Percentiles rank a stretch among this genome's conserved stretches.
Conservation (phyloP, 257 asterid species). For the Solanum clarkiae region DNA sequence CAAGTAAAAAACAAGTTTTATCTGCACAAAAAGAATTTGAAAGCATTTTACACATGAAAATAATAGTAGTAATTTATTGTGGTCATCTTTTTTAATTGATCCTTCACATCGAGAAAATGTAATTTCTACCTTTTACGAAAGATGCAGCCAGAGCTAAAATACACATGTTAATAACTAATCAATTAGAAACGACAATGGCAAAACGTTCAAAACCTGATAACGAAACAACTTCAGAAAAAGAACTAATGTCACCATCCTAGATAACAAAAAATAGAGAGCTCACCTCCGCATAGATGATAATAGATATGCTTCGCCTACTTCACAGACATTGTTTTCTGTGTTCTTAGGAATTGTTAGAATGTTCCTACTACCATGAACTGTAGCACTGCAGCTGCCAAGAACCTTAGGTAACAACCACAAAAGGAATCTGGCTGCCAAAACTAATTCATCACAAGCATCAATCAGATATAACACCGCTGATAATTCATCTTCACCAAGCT, state of each 20-base stretch:
- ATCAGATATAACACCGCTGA: conserved; percentile 67
- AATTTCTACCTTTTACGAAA: not conserved
- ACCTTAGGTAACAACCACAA: conserved; percentile 84
- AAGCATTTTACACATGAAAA: not conserved
- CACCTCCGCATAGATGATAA: conserved; percentile 78
- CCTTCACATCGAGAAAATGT: not conserved
- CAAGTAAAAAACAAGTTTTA: not conserved
- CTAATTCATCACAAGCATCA: conserved; percentile 74
- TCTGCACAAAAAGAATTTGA: not conserved
- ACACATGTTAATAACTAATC: not conserved
- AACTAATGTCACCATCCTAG: not conserved
- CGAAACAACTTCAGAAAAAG: not conserved
- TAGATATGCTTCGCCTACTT: conserved; percentile 81
- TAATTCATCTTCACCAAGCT: conserved; percentile 84
- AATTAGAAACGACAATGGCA: not conserved
- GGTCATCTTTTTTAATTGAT: not conserved
- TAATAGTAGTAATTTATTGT: not conserved
- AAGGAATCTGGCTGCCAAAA: conserved; percentile 69
- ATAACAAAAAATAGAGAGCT: not conserved
- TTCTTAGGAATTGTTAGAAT: conserved; percentile 46
- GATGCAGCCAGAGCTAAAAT: not conserved
- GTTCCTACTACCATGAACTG: conserved; percentile 53
- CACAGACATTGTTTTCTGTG: conserved; percentile 52
- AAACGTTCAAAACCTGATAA: not conserved
- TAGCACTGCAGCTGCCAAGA: conserved; percentile 44